Conservation (phyloP, 2,329 filamentous ascomycete species). For the Penicillium vulpinum region DNA sequence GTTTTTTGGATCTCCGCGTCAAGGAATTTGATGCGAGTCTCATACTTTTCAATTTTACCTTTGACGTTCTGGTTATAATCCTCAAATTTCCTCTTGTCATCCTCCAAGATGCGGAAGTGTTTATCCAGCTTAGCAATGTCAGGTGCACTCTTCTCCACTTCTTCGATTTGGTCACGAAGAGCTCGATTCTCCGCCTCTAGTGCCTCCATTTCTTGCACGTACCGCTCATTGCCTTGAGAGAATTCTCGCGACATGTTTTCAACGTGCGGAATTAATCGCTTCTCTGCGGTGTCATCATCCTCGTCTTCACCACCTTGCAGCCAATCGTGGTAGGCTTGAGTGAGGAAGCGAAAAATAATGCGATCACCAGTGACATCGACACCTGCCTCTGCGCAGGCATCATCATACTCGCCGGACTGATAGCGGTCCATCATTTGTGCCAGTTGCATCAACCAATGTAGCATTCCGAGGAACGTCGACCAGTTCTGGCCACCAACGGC, state of each 20-base stretch:
- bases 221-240: slow-evolving; percentile 78
- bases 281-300: slow-evolving; percentile 78
- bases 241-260: slow-evolving; percentile 86
- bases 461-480: slow-evolving; percentile 86
- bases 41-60: slow-evolving; percentile 85
- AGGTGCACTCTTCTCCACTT: slow-evolving; percentile 81
- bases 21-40: slow-evolving; percentile 75
- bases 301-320: slow-evolving; percentile 87
- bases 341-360: slow-evolving; percentile 92
- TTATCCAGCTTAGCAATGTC: slow-evolving; percentile 82
- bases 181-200: slow-evolving; percentile 83
- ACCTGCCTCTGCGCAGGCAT: slow-evolving; percentile 83
- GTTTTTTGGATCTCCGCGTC: slow-evolving; percentile 83
- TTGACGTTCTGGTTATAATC: slow-evolving; percentile 86
- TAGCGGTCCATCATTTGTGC: slow-evolving; percentile 92
- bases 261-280: slow-evolving; percentile 77
- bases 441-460: slow-evolving; percentile 99
- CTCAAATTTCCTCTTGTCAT: slow-evolving; percentile 93
- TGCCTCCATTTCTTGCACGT: slow-evolving; percentile 77
- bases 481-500: slow-evolving; percentile 97
- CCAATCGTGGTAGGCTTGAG: slow-evolving; percentile 90
- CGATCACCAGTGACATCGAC: slow-evolving; percentile 85
- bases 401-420: slow-evolving; percentile 74
- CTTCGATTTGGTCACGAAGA: slow-evolving; percentile 81
- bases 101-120: slow-evolving; percentile 88